These are phyloP conservation scores for Pseudogymnoascus sp. DNA, from an alignment of 2,329 filamentous ascomycete species.

Conservation along the genomic window DNA sequence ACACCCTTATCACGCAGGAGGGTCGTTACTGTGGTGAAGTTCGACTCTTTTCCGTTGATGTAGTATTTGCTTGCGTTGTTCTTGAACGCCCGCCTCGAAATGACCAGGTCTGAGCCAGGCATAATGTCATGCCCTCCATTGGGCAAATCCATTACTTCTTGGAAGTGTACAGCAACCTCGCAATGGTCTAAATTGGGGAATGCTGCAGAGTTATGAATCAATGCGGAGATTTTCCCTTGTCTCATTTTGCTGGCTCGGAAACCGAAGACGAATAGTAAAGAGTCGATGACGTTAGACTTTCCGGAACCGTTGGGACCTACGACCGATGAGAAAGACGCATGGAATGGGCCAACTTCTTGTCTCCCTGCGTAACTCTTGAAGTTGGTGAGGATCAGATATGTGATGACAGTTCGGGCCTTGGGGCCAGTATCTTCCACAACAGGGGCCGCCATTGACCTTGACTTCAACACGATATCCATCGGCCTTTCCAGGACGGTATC, in stretches of 20 bases:
- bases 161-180: slow-evolving; percentile 94
- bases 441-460: slow-evolving; percentile 61
- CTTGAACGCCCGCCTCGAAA: slow-evolving; percentile 90
- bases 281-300: slow-evolving; percentile 98
- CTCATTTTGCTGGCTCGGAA: slow-evolving; percentile 99
- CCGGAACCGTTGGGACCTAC: slow-evolving; percentile 97
- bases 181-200: slow-evolving; percentile 81
- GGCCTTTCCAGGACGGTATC: slow-evolving; percentile 76
- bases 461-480: slow-evolving; percentile 89
- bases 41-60: slow-evolving; percentile 83
- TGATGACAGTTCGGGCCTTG: slow-evolving; percentile 85
- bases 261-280: slow-evolving; percentile 95
- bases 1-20: slow-evolving; percentile 82
- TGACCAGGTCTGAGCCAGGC: slow-evolving; percentile 74
- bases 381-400: slow-evolving; percentile 84
- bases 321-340: slow-evolving; percentile 93
- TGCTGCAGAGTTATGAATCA: slow-evolving; percentile 94
- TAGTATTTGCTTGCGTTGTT: slow-evolving; percentile 99
- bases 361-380: slow-evolving; percentile 98
- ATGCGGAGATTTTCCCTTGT: slow-evolving; percentile 93
- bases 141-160: slow-evolving; percentile 85
- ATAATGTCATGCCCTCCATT: slow-evolving; percentile 69
- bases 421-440: slow-evolving; percentile 69
- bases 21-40: slow-evolving; percentile 85
- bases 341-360: slow-evolving; percentile 94